These are phyloP conservation scores for Curvularia hawaiiensis DNA, from an alignment of 2,329 filamentous ascomycete genomes.

Conservation along the genomic window DNA sequence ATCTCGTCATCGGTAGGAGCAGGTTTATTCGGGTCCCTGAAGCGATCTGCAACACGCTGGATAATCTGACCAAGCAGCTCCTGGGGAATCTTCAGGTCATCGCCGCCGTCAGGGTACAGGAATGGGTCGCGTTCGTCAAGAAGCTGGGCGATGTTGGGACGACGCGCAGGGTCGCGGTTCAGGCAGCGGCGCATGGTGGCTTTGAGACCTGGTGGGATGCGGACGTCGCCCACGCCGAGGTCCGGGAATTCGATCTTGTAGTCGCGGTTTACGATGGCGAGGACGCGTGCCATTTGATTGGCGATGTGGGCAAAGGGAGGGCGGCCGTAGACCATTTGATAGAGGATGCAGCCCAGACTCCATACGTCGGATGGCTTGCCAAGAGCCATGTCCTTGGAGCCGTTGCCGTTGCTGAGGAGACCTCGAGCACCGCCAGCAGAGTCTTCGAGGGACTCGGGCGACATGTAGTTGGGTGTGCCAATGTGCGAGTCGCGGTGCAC, in stretches of 20 bases:
- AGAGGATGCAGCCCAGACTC: constrained; percentile 94
- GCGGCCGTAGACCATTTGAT: constrained; percentile 98
- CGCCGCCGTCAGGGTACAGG: constrained; percentile 61
- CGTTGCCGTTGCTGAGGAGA: constrained; percentile 43
- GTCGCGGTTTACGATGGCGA: constrained; percentile 81
- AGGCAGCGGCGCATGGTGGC: constrained; percentile 63
- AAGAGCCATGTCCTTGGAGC: constrained; percentile 83
- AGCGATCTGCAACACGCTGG: constrained; percentile 64
- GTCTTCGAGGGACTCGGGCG: constrained; percentile 90
- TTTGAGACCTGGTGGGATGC: constrained; percentile 61
- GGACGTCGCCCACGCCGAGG: constrained; percentile 67
- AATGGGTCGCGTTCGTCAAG: constrained; percentile 62
- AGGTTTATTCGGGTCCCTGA: constrained; percentile 57
- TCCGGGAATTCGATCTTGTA: constrained; percentile 75
- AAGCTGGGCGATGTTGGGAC: constrained; percentile 63
- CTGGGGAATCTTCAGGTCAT: constrained; percentile 56
- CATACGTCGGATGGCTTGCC: constrained; percentile 96
- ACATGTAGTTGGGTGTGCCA: constrained; percentile 99
- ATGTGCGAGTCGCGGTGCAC: constrained; percentile 95
- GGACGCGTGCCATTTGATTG: constrained; percentile 84
- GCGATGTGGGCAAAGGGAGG: constrained; percentile 91
- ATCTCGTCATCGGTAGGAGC: constrained; percentile 63
- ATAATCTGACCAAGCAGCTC: constrained; percentile 66
- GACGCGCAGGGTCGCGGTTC: constrained; percentile 60
- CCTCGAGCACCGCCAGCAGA: constrained; percentile 67